A percentile compares a stretch with the other conserved stretches of the same genome.
These are phyloP conservation scores for Cubamyces sp. DNA, from an alignment of 768 basidiomycete genomes.

Conservation along the genomic window DNA sequence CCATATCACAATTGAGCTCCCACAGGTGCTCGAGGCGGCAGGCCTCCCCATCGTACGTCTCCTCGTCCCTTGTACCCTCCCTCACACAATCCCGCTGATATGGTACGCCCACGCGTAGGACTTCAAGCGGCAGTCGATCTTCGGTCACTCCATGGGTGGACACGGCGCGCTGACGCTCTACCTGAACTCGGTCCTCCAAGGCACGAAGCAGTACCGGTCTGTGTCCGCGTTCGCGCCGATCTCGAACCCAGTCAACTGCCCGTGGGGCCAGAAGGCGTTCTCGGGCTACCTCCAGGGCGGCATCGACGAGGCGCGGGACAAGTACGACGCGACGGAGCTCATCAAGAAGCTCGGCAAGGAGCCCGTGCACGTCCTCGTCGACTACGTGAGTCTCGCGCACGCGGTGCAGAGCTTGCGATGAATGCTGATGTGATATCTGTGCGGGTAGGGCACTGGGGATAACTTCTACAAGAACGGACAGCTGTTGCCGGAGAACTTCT, in stretches of 20 bases:
- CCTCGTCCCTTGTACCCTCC: background rate
- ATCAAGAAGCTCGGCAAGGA: constrained; percentile 59
- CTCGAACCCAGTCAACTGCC: constrained; percentile 81
- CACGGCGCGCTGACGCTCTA: constrained; percentile 94
- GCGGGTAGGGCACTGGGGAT: constrained; percentile 71
- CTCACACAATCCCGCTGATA: constrained; percentile 1
- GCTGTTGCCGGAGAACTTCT: constrained; percentile 88
- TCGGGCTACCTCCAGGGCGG: constrained; percentile 80
- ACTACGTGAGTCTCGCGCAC: constrained; percentile 62
- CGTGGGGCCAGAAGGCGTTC: constrained; percentile 96
- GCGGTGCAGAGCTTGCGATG: background rate
- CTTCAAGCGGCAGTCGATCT: constrained; percentile 80
- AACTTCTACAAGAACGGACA: constrained; percentile 86
- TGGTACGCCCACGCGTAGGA: constrained; percentile 55
- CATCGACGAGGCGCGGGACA: constrained; percentile 68
- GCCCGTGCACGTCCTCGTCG: constrained; percentile 79
- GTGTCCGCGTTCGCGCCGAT: constrained; percentile 89
- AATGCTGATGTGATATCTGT: background rate
- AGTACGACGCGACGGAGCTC: constrained; percentile 87
- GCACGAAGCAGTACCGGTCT: constrained; percentile 70
- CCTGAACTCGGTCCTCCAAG: constrained; percentile 60
- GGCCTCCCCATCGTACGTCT: constrained; percentile 75
- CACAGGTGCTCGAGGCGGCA: constrained; percentile 71
- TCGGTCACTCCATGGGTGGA: constrained; percentile 98
- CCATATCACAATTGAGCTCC: constrained; percentile 83